phyloP scores from a whole-genome alignment of 371 early-diverging fungal species.

The Mortierella sp. region DNA sequence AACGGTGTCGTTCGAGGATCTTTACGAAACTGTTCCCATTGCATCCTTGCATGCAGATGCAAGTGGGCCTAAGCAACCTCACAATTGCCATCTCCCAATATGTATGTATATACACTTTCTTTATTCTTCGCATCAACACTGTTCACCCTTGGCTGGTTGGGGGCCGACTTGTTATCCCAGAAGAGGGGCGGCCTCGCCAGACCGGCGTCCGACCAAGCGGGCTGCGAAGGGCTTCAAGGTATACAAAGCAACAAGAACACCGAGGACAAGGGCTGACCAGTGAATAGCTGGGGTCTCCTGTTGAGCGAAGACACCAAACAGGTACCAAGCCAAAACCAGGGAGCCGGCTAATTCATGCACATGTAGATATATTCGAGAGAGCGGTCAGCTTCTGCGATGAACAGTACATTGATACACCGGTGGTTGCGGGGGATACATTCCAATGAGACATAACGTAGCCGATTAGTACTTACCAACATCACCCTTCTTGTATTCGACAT shows the following conservation, averaged over 20 bases:
- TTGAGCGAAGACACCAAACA: conserved; percentile 54
- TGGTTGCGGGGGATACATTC: too few species aligned
- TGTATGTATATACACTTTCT: too few species aligned
- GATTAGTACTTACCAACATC: conserved; percentile 60
- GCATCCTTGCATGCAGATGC: too few species aligned
- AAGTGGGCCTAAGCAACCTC: too few species aligned
- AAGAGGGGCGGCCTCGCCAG: conserved; percentile 44
- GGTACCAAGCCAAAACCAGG: conserved; percentile 51
- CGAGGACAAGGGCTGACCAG: conserved; percentile 63
- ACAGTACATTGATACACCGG: too few species aligned
- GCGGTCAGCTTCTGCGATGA: too few species aligned
- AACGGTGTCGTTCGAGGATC: too few species aligned
- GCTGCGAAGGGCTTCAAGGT: conserved; percentile 61
- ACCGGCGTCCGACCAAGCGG: conserved; percentile 30
- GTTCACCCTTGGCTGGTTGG: too few species aligned
- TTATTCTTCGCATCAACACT: neutral
- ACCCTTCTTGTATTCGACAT: conserved; percentile 76
- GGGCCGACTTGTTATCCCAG: too few species aligned
- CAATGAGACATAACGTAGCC: neutral
- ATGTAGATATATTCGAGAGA: too few species aligned
- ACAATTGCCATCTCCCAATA: too few species aligned
- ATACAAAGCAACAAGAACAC: conserved; percentile 61
- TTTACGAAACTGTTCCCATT: too few species aligned
- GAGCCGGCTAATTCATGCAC: conserved; percentile 44
- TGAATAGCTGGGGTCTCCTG: conserved; percentile 51